Conservation (phyloP, 352 stramenopile species). For the Phytopythium chamaehyphon region DNA sequence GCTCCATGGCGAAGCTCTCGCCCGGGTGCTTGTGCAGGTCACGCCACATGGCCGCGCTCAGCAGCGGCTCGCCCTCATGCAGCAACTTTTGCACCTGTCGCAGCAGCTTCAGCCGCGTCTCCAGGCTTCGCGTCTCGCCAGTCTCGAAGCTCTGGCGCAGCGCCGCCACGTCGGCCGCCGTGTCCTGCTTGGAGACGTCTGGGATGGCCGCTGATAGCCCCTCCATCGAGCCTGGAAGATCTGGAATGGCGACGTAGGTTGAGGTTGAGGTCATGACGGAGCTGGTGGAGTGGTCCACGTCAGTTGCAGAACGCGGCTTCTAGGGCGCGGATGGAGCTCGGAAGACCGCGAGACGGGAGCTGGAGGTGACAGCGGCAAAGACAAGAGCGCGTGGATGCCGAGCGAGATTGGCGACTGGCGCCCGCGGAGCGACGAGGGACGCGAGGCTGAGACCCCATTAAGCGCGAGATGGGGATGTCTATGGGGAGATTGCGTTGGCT, state of each 20-base stretch:
- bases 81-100: slow-evolving; percentile 44
- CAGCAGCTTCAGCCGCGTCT: slow-evolving; percentile 39
- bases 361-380: too few species aligned
- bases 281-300: too few species aligned
- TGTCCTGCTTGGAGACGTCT: slow-evolving; percentile 54
- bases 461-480: neutral
- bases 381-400: too few species aligned
- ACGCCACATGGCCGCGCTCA: slow-evolving; percentile 54
- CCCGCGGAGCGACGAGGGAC: neutral
- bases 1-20: slow-evolving; percentile 60
- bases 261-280: neutral
- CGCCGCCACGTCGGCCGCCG: slow-evolving; percentile 33
- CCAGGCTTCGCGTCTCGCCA: slow-evolving; percentile 39
- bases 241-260: slow-evolving; percentile 1
- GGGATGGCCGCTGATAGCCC: slow-evolving; percentile 20
- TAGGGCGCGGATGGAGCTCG: too few species aligned
- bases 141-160: slow-evolving; percentile 46
- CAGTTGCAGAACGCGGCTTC: too few species aligned
- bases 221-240: slow-evolving; percentile 9
- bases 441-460: neutral
- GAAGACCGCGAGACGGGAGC: too few species aligned
- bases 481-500: neutral
- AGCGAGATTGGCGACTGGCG: too few species aligned
- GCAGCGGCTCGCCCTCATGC: slow-evolving; percentile 33
- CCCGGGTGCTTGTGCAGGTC: slow-evolving; percentile 70